Conservation (phyloP, 257 asterid species). For the Rubia yunnanensis region DNA sequence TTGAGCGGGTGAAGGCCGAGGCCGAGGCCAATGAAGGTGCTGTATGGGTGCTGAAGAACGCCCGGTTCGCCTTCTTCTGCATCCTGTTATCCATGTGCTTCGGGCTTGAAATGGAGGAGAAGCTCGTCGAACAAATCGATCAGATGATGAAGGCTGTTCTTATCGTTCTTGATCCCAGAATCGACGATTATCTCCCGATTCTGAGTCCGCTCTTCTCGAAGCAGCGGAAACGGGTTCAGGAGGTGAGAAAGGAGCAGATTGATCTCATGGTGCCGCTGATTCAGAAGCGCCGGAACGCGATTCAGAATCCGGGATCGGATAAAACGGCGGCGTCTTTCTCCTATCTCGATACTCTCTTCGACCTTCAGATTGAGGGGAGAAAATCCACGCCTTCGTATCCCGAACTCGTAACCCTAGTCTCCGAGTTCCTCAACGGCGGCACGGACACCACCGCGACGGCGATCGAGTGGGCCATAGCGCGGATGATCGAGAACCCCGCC, state of each 20-base stretch:
- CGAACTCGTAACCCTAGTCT: slow-evolving; percentile 66
- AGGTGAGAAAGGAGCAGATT: slow-evolving; percentile 60
- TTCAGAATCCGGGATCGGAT: slow-evolving; percentile 44
- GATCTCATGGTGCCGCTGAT: slow-evolving; percentile 58
- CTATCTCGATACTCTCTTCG: slow-evolving; percentile 69
- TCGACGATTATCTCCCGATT: slow-evolving; percentile 75
- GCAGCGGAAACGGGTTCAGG: slow-evolving; percentile 45
- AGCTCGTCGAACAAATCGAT: slow-evolving; percentile 52
- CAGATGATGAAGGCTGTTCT: slow-evolving; percentile 60
- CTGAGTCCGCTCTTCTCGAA: slow-evolving; percentile 65
- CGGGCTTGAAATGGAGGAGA: slow-evolving; percentile 72
- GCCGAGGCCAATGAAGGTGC: slow-evolving; percentile 47
- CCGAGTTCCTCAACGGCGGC: slow-evolving; percentile 85
- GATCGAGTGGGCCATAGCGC: slow-evolving; percentile 76
- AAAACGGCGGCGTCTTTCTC: slow-evolving; percentile 53
- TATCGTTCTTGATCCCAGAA: slow-evolving; percentile 60
- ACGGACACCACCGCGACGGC: slow-evolving; percentile 93
- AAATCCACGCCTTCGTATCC: slow-evolving; percentile 47
- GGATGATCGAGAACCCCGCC: slow-evolving; percentile 58
- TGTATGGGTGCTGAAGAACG: slow-evolving; percentile 67
- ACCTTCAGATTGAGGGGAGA: slow-evolving; percentile 60
- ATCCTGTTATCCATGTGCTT: slow-evolving; percentile 69
- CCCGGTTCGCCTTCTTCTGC: slow-evolving; percentile 62
- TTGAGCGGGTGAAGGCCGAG: slow-evolving; percentile 41
- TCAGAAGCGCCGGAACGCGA: slow-evolving; percentile 46